Evolutionary conservation across 1,284 basidiomycete genomes (phyloP), one percentile per base, ranked within the genome.

Genomic region (Sanguinoderma infundibulare): DNA sequence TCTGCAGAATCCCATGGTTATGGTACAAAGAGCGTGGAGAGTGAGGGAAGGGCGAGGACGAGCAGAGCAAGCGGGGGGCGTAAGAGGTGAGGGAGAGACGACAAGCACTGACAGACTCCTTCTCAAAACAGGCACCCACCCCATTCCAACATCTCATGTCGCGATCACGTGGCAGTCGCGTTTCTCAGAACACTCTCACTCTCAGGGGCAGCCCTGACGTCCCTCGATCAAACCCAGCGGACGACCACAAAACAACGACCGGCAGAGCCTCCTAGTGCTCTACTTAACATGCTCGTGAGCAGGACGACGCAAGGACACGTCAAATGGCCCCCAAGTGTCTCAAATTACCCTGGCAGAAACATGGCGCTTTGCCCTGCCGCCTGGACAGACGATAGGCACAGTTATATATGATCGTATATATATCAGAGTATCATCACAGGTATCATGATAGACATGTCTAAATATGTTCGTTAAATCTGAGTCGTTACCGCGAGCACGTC

Each of bases 1-100:
- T 64, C 89, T 82, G 76, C 91, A 93, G 68, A 92, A 93, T 28
- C 87, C 89, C 91, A 93, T 92, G 17, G 47, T 40, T 53, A 55
- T 55, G n/a, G 32, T 59, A 62, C 57, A 64, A 42, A 24, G 53
- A 34, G 15, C 14, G 49, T 20, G 17, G 38, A 15, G 36, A 17
- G 24, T 17, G 54, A 58, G 49, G 55, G 59, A 50, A 44, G 49
- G 22, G 46, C 32, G 57, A 61, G 38, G 32, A 44, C 20, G 61
- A 53, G 39, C 46, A 40, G 50, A 15, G 24, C 30, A 30, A n/a
- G 32, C 24, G n/a, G 5, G 22, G 51, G 51, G 59, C 44, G 57
- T 20, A 56, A 36, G 44, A 30, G 38, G 57, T 22, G 30, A 12
- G 20, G 14, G 5, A n/a, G 38, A 39, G 14, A 36, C n/a, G 35